Conservation (phyloP, 257 asterid genomes). For the Henckelia pumila region DNA sequence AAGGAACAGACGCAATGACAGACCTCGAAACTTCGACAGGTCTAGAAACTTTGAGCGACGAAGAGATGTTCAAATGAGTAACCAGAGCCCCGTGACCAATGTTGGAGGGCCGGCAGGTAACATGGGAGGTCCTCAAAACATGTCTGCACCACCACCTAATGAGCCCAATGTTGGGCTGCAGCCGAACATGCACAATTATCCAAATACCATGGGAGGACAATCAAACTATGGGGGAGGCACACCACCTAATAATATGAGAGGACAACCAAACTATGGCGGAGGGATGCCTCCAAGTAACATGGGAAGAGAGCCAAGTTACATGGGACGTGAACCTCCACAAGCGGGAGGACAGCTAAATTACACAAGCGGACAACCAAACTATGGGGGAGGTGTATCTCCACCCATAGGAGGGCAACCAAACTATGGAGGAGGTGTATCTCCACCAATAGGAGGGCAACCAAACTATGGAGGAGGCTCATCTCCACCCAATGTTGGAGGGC, state of each 20-base stretch:
- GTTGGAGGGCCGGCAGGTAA: constrained; percentile 33
- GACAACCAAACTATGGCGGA: constrained; percentile 32
- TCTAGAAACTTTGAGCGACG: constrained; percentile 65
- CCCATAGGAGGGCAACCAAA: constrained; percentile 35
- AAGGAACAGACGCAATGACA: constrained; percentile 78
- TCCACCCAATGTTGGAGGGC: neutral
- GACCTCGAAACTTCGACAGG: constrained; percentile 72
- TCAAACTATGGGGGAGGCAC: constrained; percentile 31
- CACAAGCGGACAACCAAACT: constrained; percentile 34
- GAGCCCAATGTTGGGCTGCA: constrained; percentile 25
- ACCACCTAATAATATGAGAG: constrained; percentile 27
- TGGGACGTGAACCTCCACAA: neutral
- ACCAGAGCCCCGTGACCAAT: constrained; percentile 35
- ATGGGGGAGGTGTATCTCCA: constrained; percentile 27
- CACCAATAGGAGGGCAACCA: constrained; percentile 1
- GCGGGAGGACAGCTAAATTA: neutral
- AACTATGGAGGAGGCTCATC: neutral
- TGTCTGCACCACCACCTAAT: constrained; percentile 23
- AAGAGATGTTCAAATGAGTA: constrained; percentile 30
- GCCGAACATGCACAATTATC: constrained; percentile 7
- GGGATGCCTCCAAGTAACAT: constrained; percentile 30
- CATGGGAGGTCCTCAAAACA: constrained; percentile 32
- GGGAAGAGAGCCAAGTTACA: neutral
- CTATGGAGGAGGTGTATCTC: constrained; percentile 32
- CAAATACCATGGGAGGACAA: constrained; percentile 31